Percentiles rank a stretch among this genome's conserved stretches.
Conservation (phyloP, 208 protist genomes). For the Trypanosoma avium region DNA sequence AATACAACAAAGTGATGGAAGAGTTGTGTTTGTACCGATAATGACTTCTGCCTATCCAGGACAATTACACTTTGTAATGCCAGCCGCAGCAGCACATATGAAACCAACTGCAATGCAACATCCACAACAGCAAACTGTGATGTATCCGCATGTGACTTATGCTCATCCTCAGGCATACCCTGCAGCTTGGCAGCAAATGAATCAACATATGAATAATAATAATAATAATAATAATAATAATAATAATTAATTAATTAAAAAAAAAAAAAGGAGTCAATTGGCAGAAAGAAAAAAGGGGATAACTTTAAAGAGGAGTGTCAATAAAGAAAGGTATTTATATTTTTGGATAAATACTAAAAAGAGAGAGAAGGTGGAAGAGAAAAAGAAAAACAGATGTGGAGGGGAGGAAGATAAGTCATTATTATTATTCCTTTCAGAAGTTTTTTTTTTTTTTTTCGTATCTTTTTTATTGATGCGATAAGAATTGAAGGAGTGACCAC, state of each 20-base stretch:
- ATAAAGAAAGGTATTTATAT: too few species aligned
- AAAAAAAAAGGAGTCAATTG: background rate
- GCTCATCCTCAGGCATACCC: slow-evolving; percentile 6
- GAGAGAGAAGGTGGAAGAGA: too few species aligned
- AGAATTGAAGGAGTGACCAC: too few species aligned
- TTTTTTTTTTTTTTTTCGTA: slow-evolving; percentile 18
- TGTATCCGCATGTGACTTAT: slow-evolving; percentile 11
- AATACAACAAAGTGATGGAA: slow-evolving; percentile 26
- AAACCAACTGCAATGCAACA: background rate
- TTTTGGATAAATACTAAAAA: too few species aligned
- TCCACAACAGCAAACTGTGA: background rate
- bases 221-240: background rate
- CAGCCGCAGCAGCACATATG: background rate
- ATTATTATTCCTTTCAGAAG: slow-evolving; percentile 1
- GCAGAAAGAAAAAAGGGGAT: background rate
- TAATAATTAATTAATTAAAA: background rate
- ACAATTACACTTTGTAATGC: background rate
- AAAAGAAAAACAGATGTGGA: too few species aligned
- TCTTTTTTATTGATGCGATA: slow-evolving; percentile 24
- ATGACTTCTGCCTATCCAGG: slow-evolving; percentile 6
- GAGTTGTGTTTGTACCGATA: slow-evolving; percentile 21
- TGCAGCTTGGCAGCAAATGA: background rate
- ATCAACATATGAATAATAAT: background rate
- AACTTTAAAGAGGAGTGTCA: background rate
- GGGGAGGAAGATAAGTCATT: background rate